Evolutionary conservation across 2,329 filamentous ascomycete species (phyloP).

Genomic region (Penicillium sp.): DNA sequence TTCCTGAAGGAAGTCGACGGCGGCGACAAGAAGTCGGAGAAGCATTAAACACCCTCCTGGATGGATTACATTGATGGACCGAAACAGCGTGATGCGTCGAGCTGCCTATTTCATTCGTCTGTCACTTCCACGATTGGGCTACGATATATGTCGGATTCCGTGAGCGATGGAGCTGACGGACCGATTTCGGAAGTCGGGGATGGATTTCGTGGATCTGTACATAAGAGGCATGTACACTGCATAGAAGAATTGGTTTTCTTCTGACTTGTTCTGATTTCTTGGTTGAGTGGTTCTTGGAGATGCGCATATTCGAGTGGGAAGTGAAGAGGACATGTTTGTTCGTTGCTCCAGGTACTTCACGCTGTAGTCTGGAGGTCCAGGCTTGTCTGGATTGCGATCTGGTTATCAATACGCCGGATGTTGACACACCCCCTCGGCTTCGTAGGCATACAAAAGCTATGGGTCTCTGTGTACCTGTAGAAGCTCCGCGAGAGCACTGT

Average conservation of each 20-base stretch:
- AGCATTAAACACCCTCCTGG: slow-evolving; percentile 29
- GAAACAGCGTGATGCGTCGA: slow-evolving; percentile 12
- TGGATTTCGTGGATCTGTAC: slow-evolving; percentile 23
- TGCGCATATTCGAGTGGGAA: neutral
- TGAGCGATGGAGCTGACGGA: slow-evolving; percentile 10
- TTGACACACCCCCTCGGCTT: too few species aligned
- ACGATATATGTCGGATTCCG: slow-evolving; percentile 11
- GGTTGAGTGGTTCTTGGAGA: neutral
- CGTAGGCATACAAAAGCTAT: too few species aligned
- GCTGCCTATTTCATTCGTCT: slow-evolving; percentile 11
- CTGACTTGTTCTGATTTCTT: neutral
- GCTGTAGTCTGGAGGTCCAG: neutral
- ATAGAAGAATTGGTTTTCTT: slow-evolving; percentile 21
- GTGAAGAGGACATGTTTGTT: neutral
- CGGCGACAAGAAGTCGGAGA: slow-evolving; percentile 43
- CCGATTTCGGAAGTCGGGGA: slow-evolving; percentile 12
- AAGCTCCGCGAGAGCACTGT: neutral
- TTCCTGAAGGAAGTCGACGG: slow-evolving; percentile 49
- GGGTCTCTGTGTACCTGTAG: neutral
- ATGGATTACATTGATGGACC: slow-evolving; percentile 16
- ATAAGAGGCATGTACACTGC: slow-evolving; percentile 27
- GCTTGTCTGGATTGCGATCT: neutral
- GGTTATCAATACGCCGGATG: too few species aligned
- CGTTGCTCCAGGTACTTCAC: neutral
- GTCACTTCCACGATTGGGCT: slow-evolving; percentile 11